Base-by-base conservation (phyloP, 768 basidiomycete species). In the Austroboletus festivus region DNA sequence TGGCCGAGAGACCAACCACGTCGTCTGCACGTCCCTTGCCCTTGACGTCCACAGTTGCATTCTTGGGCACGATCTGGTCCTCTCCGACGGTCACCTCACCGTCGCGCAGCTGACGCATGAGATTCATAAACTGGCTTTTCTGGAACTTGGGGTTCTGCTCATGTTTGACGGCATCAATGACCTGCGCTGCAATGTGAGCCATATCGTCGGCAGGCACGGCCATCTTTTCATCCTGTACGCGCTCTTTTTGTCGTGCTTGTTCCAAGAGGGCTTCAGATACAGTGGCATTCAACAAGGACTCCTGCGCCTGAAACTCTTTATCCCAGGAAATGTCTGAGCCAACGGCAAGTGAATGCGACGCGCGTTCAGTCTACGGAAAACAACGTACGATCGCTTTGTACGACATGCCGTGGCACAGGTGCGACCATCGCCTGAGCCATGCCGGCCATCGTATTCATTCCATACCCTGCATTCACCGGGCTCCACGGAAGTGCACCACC, bases 41-140 rank as follows among this genome's bases (percentile, higher is more conserved):
- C 62, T 89, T 89, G 46, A 76, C 63, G 55, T 84, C 80, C 11
- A 55, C 43, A 24, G 41, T 41, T 31, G 50, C 26, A 18, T 47
- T 42, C 21, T 72, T 81, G 48, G 78, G 69, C 11, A 94, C 86
- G 67, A 96, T 80, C 44, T 83, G 68, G 59, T 93, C 84, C 18
- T 86, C 89, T 41, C 88, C 82, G 3, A 95, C 84, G 15, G 83
- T 75, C 34, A 91, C 75, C 59, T 86, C 79, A 8, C 83, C 80
- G 66, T 93, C 93, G 33, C 89, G 74, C 47, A 96, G 69, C 64
- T 89, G 83, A 44, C 78, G 80, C 93, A 96, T 95, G 22, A 96
- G 74, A 19, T 77, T 76, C 75, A 96, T 73, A 63, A 96, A 96
- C 50, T 80, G 76, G 65, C 89, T 92, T 26, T 90, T 79, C 67